Conservation (phyloP, 306 rosid species). For the Rosa multiflora region DNA sequence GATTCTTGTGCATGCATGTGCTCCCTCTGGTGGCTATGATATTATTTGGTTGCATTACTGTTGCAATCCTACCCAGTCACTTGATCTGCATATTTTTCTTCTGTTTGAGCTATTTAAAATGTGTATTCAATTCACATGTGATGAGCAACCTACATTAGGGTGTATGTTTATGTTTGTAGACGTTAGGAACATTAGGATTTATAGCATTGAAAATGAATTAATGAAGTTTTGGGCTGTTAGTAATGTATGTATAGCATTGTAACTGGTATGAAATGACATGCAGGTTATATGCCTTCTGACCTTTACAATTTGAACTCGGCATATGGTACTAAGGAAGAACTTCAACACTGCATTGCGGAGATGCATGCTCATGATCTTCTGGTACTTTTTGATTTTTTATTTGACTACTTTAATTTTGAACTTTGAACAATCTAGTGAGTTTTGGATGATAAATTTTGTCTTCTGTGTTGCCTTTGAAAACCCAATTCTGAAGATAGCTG, state of each 20-base stretch:
- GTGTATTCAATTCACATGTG: neutral
- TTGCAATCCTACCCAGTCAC: neutral
- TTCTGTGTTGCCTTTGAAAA: neutral
- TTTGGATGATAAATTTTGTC: neutral
- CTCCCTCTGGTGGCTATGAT: neutral
- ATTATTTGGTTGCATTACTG: constrained; percentile 2
- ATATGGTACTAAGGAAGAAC: constrained; percentile 71
- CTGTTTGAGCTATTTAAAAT: neutral
- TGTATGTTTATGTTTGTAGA: neutral
- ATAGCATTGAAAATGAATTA: neutral
- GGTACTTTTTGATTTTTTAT: constrained; percentile 42
- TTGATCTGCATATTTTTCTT: neutral
- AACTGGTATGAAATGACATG: constrained; percentile 26
- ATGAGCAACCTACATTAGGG: neutral
- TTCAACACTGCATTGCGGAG: constrained; percentile 62
- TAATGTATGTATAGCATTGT: constrained; percentile 11
- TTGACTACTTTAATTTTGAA: constrained; percentile 18
- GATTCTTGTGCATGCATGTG: constrained; percentile 2
- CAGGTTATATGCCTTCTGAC: constrained; percentile 89
- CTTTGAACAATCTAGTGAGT: neutral
- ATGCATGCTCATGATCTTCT: constrained; percentile 68
- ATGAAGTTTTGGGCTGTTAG: neutral
- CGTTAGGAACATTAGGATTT: neutral
- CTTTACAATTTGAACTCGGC: constrained; percentile 78
- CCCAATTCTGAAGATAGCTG: neutral